Evolutionary conservation across 345 rosid genomes (phyloP).

Genomic region (Eucalyptus tenuipes): DNA sequence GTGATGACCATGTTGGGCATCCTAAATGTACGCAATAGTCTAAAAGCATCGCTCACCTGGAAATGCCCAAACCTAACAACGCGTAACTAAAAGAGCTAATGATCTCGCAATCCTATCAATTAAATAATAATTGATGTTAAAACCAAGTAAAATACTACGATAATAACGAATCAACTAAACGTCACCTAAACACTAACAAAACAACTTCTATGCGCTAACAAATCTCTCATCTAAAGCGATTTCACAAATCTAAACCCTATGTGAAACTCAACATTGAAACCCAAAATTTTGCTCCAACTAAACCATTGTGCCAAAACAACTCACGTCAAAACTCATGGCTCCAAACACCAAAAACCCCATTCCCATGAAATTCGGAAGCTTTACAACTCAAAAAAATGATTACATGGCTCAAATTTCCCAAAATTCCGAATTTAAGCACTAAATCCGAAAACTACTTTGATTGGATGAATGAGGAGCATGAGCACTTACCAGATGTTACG

Average conservation of each 20-base stretch:
- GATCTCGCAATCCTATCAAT: too few relatives aligned
- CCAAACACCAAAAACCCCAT: too few relatives aligned
- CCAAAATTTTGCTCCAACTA: too few relatives aligned
- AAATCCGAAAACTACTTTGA: accelerated
- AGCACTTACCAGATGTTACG: accelerated
- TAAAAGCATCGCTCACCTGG: accelerated
- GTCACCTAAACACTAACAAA: too few relatives aligned
- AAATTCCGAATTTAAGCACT: too few relatives aligned
- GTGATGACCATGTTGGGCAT: too few relatives aligned
- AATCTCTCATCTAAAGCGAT: accelerated
- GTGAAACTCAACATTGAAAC: accelerated
- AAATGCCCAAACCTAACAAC: too few relatives aligned
- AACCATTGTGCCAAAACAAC: accelerated
- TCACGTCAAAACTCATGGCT: too few relatives aligned
- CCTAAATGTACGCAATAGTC: too few relatives aligned
- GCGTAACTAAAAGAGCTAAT: accelerated
- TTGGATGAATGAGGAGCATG: accelerated
- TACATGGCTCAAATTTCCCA: too few relatives aligned
- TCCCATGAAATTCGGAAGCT: accelerated
- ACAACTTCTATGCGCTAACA: accelerated
- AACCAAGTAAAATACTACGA: too few relatives aligned
- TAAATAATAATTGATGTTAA: accelerated
- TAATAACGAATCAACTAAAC: accelerated
- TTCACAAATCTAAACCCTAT: accelerated
- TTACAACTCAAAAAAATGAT: accelerated